A percentile compares a stretch with the other conserved stretches of the same genome.
These are phyloP conservation scores for Kurtzmaniella natalensis DNA, from an alignment of 1,139 yeast species.

Conservation along the genomic window DNA sequence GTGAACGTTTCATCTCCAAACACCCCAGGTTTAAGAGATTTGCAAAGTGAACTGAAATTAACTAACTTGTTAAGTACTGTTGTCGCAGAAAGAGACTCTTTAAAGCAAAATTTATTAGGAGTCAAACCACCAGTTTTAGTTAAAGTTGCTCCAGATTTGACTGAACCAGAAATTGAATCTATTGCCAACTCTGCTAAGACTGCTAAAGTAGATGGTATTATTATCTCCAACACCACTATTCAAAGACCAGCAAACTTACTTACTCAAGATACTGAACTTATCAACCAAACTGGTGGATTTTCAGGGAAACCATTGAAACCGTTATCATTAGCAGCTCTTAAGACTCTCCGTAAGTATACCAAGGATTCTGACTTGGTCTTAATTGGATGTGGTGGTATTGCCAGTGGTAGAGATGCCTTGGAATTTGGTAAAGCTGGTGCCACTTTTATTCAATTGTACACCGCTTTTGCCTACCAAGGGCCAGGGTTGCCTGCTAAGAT, in stretches of 20 bases:
- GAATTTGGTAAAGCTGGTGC: constrained; percentile 97
- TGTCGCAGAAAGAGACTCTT: constrained; percentile 51
- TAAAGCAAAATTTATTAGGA: constrained; percentile 37
- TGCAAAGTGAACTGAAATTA: constrained; percentile 74
- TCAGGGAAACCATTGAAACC: constrained; percentile 93
- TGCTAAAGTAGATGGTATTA: constrained; percentile 84
- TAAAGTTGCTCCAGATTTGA: constrained; percentile 89
- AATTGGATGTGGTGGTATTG: constrained; percentile 93
- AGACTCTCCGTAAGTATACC: constrained; percentile 65
- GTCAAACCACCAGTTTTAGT: constrained; percentile 73
- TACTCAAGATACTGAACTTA: constrained; percentile 39
- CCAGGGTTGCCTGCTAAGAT: constrained; percentile 82
- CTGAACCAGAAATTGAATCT: constrained; percentile 74
- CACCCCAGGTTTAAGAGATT: constrained; percentile 88
- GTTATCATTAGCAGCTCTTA: constrained; percentile 65
- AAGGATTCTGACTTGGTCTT: constrained; percentile 69
- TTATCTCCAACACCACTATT: constrained; percentile 87
- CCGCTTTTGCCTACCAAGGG: constrained; percentile 89
- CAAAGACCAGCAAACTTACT: constrained; percentile 61
- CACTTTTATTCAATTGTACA: constrained; percentile 75
- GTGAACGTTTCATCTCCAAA: constrained; percentile 95
- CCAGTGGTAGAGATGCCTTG: constrained; percentile 77
- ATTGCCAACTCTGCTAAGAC: constrained; percentile 78
- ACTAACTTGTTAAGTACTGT: constrained; percentile 63
- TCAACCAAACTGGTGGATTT: constrained; percentile 75